phyloP scores from a whole-genome alignment of 768 basidiomycete genomes.

The Hirschioporus abietinus region DNA sequence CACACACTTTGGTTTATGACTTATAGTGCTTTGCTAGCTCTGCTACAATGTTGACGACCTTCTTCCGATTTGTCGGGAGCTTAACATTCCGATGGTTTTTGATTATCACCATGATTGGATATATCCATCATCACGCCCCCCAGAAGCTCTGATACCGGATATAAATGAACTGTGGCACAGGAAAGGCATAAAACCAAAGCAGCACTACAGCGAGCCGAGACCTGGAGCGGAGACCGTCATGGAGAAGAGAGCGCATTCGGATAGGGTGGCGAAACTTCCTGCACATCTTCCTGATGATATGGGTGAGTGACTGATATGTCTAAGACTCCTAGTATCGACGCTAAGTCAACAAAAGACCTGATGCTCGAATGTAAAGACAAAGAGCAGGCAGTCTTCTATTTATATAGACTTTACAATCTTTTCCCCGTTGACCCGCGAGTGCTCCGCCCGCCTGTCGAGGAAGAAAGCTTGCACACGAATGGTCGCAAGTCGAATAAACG shows the following conservation, averaged over 20 bases:
- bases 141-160: slow-evolving; percentile 62
- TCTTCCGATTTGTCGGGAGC: slow-evolving; percentile 79
- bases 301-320: slow-evolving; percentile 31
- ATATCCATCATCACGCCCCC: slow-evolving; percentile 37
- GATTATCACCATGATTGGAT: slow-evolving; percentile 85
- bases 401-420: slow-evolving; percentile 73
- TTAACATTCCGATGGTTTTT: slow-evolving; percentile 68
- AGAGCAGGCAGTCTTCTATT: slow-evolving; percentile 87
- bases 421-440: slow-evolving; percentile 50
- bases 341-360: slow-evolving; percentile 2
- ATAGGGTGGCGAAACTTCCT: slow-evolving; percentile 70
- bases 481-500: slow-evolving; percentile 34
- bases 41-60: slow-evolving; percentile 90
- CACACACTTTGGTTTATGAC: not conserved
- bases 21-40: slow-evolving; percentile 31
- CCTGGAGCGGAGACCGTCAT: slow-evolving; percentile 77
- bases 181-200: slow-evolving; percentile 83
- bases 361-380: slow-evolving; percentile 53
- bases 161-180: slow-evolving; percentile 69
- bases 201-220: slow-evolving; percentile 89
- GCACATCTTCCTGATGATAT: slow-evolving; percentile 60
- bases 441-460: slow-evolving; percentile 38
- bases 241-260: slow-evolving; percentile 84
- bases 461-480: slow-evolving; percentile 36
- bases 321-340: not conserved